phyloP scores from a whole-genome alignment of 2,329 filamentous ascomycete genomes.

The Aspergillus puulaauensis region DNA sequence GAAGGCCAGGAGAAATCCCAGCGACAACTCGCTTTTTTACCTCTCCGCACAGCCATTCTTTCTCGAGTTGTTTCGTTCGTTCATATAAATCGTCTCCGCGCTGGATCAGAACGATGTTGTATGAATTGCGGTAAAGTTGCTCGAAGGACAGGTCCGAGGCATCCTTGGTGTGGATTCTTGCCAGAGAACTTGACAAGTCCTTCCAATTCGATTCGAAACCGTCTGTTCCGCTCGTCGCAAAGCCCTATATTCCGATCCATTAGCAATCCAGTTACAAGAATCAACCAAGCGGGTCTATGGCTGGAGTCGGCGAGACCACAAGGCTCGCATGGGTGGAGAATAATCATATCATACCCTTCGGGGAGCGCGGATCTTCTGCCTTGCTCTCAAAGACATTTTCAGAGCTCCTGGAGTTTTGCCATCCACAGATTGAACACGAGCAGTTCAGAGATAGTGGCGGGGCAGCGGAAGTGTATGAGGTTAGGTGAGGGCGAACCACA shows the following conservation, averaged over 20 bases:
- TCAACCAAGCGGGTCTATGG: neutral
- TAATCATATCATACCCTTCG: constrained; percentile 59
- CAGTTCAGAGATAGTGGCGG: constrained; percentile 1
- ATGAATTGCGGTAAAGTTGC: constrained; percentile 88
- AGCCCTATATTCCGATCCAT: constrained; percentile 47
- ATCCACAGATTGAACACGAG: constrained; percentile 7
- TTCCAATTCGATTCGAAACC: constrained; percentile 88
- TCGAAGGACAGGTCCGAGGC: constrained; percentile 90
- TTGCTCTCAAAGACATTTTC: constrained; percentile 55
- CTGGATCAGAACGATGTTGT: constrained; percentile 89
- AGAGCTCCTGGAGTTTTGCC: constrained; percentile 1
- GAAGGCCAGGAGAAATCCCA: constrained; percentile 69
- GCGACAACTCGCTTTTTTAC: constrained; percentile 70
- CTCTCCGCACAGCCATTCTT: constrained; percentile 72
- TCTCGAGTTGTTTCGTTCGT: constrained; percentile 76
- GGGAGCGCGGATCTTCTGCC: constrained; percentile 66
- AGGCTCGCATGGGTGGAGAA: neutral
- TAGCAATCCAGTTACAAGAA: neutral
- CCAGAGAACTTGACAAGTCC: constrained; percentile 71
- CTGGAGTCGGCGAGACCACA: neutral
- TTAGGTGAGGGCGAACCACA: constrained; percentile 12
- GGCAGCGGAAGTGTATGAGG: constrained; percentile 1
- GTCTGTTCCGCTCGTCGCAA: constrained; percentile 57
- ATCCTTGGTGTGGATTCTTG: constrained; percentile 88
- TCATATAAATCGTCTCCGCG: constrained; percentile 80